Evolutionary conservation across 1,284 basidiomycete species (phyloP), one percentile per base, ranked within the genome.

Genomic region (Boletus subluridellus): DNA sequence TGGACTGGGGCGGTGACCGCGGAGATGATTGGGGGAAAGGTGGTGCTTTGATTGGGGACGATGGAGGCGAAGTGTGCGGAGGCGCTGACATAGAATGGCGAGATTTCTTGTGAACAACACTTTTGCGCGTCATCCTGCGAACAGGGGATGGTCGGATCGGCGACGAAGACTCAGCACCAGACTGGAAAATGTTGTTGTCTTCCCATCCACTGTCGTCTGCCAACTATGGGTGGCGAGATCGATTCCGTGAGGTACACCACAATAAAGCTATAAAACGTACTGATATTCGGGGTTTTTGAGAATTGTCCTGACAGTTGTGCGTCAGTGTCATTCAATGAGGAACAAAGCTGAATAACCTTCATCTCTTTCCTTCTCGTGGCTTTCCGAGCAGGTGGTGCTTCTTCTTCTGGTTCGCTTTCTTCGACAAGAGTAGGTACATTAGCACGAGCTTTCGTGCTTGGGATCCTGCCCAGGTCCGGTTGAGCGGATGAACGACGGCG

Each of bases 101-200:
- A 26, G 82, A 79, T 60, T 79, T 82, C 50, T 77, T 82, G 21
- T 80, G 76, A 15, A 71, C 75, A 26, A 74, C 59, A 59, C 76
- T 81, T 59, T 81, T 80, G 47, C 84, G 80, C 44, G 78, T 68
- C n/a, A 71, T 63, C 54, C 80, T 84, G 54, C 80, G 80, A 11
- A 73, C 69, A 5, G 85, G 86, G 7, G 86, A 81, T 37, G 86
- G 83, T 26, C 85, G 83, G 9, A 70, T 71, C 15, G 89, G 89
- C 21, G 89, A 90, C 14, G 89, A 89, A 14, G 86, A 88, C 66
- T 91, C 89, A 5, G 85, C 86, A 30, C 89, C 89, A 14, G 88
- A 90, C 68, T 92, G 89, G 70, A 92, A 92, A 42, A 91, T 83
- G 61, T 92, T 92, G 65, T 90, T 90, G 65, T 92, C 90, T 68